Evolutionary conservation across 2,329 filamentous ascomycete species (phyloP), one percentile per base, ranked within the genome.

Genomic region (Colletotrichum kahawae): DNA sequence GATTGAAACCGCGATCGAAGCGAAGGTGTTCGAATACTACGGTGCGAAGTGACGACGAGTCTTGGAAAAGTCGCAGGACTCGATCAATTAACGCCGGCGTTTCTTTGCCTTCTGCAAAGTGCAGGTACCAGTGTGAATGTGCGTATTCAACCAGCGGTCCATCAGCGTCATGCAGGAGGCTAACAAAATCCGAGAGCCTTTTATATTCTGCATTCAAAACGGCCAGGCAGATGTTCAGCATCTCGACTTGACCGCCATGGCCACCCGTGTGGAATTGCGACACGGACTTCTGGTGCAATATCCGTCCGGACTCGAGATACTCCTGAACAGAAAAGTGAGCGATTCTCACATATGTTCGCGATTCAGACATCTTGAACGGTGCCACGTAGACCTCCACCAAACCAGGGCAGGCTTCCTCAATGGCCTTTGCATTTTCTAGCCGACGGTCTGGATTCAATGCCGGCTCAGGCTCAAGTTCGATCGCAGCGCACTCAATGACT

Each of bases 271-370:
- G 43, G 21, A 51, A 51, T 51, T 51, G 43, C n/a, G 43, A 13
- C 43, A 21, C 43, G 43, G 43, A 7, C 4, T 51, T 51, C 12
- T 51, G 43, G 43, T 21, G 5, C 43, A 51, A 51, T 51, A 70
- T 57, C 1, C 54, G 21, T 3, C 13, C 54, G 27, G 54, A 57
- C 27, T 57, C 54, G 24, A 57, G 62, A 16, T 71, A 71, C 21
- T 71, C 62, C 16, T 71, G 60, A 36, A 71, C 62, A 4, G 69
- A 71, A 27, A 67, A 71, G 9, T 71, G 69, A 5, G 69, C 62
- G 24, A 71, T 21, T 4, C 48, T 62, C 24, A 71, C 14, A 51
- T 51, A 51, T 1, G 10, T 67, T 7, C 8, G 7, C 14, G 36
- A 5, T 5, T n/a, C 21, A 6, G 12, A 5, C 7, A 4, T 21